These are phyloP conservation scores for Drechslerella dactyloides DNA, from an alignment of 2,329 filamentous ascomycete genomes.

Conservation along the genomic window DNA sequence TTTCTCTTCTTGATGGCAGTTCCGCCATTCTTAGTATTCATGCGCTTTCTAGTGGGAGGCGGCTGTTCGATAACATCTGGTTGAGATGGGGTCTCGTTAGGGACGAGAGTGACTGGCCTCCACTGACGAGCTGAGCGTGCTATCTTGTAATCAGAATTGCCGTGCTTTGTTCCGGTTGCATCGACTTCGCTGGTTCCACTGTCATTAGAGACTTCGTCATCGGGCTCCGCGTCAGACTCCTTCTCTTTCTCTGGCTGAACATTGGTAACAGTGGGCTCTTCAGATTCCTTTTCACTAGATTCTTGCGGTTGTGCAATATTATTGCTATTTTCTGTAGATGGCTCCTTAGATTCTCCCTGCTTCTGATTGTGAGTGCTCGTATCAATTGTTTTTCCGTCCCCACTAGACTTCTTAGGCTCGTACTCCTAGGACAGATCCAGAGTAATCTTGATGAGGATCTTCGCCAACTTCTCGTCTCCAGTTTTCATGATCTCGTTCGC, in stretches of 20 bases:
- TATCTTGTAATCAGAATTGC: no score
- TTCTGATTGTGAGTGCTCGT: not conserved
- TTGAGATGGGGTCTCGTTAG: no score
- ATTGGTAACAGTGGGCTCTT: not conserved
- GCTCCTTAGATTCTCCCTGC: not conserved
- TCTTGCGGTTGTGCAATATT: not conserved
- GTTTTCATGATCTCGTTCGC: constrained; percentile 33
- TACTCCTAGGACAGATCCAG: not conserved
- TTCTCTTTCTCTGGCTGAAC: not conserved
- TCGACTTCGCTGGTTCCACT: no score
- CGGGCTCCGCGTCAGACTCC: no score
- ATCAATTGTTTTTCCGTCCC: not conserved
- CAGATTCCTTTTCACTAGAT: not conserved
- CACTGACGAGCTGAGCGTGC: no score
- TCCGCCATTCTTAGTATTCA: no score
- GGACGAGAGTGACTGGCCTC: no score
- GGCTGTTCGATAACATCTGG: no score
- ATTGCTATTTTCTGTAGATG: not conserved
- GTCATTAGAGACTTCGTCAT: no score
- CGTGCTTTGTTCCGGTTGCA: not conserved
- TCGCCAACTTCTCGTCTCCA: constrained; percentile 36
- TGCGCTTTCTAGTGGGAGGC: no score
- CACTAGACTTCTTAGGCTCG: not conserved
- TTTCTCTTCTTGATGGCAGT: not conserved
- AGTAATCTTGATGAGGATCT: constrained; percentile 38